phyloP scores from a whole-genome alignment of 2,329 filamentous ascomycete genomes.

The Penicillium sp. region DNA sequence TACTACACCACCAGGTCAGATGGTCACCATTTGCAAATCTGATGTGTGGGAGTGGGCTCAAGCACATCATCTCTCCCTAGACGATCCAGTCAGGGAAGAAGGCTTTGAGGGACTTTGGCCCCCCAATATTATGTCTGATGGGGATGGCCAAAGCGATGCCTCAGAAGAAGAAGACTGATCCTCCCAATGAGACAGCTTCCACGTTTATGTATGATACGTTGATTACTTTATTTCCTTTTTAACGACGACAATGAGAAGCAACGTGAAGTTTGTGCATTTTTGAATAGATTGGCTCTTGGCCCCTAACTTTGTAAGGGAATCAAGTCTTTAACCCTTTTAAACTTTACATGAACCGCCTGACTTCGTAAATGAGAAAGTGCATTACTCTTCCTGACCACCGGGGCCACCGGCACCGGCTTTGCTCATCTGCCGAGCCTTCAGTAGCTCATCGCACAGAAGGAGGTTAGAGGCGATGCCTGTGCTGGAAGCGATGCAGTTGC shows the following conservation, averaged over 20 bases:
- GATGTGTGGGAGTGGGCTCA: constrained; percentile 66
- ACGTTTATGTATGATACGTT: constrained; percentile 12
- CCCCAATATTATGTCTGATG: constrained; percentile 36
- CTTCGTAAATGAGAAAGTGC: constrained; percentile 22
- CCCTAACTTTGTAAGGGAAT: constrained; percentile 10
- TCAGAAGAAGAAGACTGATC: constrained; percentile 20
- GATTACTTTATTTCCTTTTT: not conserved
- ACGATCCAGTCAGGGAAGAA: constrained; percentile 66
- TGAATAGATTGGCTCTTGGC: constrained; percentile 13
- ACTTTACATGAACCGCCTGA: constrained; percentile 24
- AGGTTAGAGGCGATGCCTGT: constrained; percentile 94
- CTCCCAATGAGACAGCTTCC: not conserved
- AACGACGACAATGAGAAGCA: constrained; percentile 12
- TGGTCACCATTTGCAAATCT: constrained; percentile 53
- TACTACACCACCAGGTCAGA: constrained; percentile 26
- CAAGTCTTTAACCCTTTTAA: constrained; percentile 17
- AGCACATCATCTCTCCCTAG: constrained; percentile 60
- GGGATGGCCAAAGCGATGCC: constrained; percentile 24
- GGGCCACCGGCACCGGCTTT: constrained; percentile 43
- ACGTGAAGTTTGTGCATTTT: constrained; percentile 18
- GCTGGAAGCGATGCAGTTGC: constrained; percentile 91
- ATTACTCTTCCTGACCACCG: constrained; percentile 44
- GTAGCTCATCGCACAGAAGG: constrained; percentile 90
- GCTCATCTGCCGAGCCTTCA: constrained; percentile 96
- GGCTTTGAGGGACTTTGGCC: constrained; percentile 72